phyloP scores from a whole-genome alignment of 371 early-diverging fungal genomes.

The Syncephalastrum monosporum region DNA sequence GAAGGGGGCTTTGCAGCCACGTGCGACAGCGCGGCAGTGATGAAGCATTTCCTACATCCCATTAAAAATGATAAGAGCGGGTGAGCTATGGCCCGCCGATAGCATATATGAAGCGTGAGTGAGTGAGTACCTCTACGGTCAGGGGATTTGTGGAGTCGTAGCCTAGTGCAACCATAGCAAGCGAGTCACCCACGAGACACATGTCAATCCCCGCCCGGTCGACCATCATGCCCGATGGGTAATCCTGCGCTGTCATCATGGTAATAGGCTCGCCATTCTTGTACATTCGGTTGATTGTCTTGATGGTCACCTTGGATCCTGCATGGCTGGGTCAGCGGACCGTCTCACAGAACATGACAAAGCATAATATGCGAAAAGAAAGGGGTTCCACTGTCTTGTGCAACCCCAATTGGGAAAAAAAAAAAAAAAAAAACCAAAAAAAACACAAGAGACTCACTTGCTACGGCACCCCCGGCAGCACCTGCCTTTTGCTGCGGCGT shows the following conservation, averaged over 20 bases:
- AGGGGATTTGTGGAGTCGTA: conserved; percentile 81
- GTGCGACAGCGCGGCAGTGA: conserved; percentile 87
- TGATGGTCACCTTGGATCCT: conserved; percentile 16
- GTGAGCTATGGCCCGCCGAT: not conserved
- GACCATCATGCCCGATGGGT: conserved; percentile 82
- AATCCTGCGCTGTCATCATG: conserved; percentile 88
- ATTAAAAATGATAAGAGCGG: not conserved
- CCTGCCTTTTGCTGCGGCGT: too few relatives aligned
- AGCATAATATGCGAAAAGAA: too few relatives aligned
- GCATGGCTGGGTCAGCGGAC: too few relatives aligned
- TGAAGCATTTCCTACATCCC: conserved; percentile 86
- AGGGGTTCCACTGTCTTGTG: too few relatives aligned
- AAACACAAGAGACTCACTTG: too few relatives aligned
- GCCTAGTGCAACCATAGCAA: conserved; percentile 95
- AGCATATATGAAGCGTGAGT: not conserved
- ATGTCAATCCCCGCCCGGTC: conserved; percentile 86
- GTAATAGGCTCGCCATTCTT: conserved; percentile 52
- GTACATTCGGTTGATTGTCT: too few relatives aligned
- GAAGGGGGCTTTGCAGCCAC: conserved; percentile 77
- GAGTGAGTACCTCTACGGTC: conserved; percentile 72
- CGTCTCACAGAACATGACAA: too few relatives aligned
- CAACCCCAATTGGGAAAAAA: too few relatives aligned
- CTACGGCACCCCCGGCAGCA: too few relatives aligned
- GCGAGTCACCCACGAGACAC: conserved; percentile 91
- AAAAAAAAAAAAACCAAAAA: too few relatives aligned